phyloP scores from a whole-genome alignment of 2,329 filamentous ascomycete genomes.

The Epicoccum sorghinum region DNA sequence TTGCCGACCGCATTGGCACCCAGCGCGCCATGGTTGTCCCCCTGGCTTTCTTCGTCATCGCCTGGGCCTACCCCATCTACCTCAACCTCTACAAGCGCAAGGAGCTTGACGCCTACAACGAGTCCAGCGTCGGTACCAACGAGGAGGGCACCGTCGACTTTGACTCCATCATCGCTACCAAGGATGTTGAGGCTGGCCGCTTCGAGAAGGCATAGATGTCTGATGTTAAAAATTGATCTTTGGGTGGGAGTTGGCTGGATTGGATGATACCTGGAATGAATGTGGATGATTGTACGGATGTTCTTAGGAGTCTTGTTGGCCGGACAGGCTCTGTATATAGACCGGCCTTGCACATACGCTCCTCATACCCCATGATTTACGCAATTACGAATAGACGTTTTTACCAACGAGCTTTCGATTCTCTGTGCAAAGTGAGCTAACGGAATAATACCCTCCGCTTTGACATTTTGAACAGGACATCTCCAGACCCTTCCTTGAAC shows the following conservation, averaged over 20 bases:
- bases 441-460: no score
- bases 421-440: no score
- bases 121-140: constrained; percentile 37
- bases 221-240: background rate
- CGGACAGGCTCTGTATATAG: constrained; percentile 14
- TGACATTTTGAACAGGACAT: no score
- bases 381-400: constrained; percentile 10
- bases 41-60: constrained; percentile 40
- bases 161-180: constrained; percentile 33
- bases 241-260: constrained; percentile 1
- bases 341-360: constrained; percentile 17
- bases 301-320: constrained; percentile 4
- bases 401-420: no score
- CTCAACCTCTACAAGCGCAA: constrained; percentile 42
- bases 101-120: constrained; percentile 45
- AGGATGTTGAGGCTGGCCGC: constrained; percentile 32
- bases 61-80: constrained; percentile 47
- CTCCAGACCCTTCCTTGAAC: no score
- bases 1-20: constrained; percentile 42
- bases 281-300: constrained; percentile 4
- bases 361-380: constrained; percentile 13
- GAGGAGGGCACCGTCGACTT: constrained; percentile 30
- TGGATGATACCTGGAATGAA: constrained; percentile 13
- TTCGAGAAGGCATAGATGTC: constrained; percentile 21
- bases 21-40: constrained; percentile 46